These are phyloP conservation scores for Lasiodiplodia citricola DNA, from an alignment of 2,329 filamentous ascomycete genomes.

Conservation along the genomic window DNA sequence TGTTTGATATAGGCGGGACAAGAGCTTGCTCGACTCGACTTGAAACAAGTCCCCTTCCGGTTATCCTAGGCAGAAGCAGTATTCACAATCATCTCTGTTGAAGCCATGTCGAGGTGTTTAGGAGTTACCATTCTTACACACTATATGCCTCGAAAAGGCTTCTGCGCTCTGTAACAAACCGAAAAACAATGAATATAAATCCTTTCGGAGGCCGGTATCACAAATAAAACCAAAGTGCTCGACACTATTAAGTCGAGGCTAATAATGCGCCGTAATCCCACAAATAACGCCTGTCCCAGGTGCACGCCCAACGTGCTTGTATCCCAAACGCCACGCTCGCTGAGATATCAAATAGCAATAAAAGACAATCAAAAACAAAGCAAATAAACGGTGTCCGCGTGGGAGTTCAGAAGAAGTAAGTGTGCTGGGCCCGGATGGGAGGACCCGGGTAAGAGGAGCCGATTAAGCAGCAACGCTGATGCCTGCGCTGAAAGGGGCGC, in stretches of 20 bases:
- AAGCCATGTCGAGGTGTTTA: slow-evolving; percentile 1
- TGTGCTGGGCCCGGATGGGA: no score
- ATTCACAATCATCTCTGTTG: not conserved
- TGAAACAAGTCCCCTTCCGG: not conserved
- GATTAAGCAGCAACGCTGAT: slow-evolving; percentile 6
- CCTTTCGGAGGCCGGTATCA: slow-evolving; percentile 23
- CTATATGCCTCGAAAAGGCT: slow-evolving; percentile 1
- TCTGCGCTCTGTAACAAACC: not conserved
- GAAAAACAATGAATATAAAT: slow-evolving; percentile 10
- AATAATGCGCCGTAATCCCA: slow-evolving; percentile 1
- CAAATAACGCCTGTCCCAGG: slow-evolving; percentile 4
- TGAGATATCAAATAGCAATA: not conserved
- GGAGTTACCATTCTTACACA: slow-evolving; percentile 9
- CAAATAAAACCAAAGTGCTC: not conserved
- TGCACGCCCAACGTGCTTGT: not conserved
- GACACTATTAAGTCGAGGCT: slow-evolving; percentile 4
- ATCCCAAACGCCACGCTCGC: slow-evolving; percentile 11
- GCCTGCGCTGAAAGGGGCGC: slow-evolving; percentile 60
- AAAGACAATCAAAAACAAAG: not conserved
- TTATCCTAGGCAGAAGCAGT: not conserved
- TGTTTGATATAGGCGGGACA: no score
- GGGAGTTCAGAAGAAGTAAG: not conserved
- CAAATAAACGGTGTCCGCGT: not conserved
- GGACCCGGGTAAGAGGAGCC: not conserved
- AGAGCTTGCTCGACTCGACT: not conserved